phyloP scores from a whole-genome alignment of 75 land plant species.

The Cupressus sempervirens region DNA sequence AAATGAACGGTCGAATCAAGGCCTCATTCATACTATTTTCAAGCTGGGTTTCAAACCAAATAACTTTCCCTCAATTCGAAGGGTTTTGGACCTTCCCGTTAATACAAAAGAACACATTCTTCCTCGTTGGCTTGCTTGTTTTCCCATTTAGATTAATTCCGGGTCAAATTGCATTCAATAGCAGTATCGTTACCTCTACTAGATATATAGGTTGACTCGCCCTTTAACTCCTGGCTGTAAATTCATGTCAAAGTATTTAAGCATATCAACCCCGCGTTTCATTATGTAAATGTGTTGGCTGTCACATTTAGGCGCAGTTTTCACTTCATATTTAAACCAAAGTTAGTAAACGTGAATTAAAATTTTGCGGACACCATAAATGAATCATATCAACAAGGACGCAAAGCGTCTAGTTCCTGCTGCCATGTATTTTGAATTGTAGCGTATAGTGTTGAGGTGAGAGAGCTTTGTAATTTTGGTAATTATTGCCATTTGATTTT shows the following conservation, averaged over 20 bases:
- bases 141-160: neutral
- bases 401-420: too few species aligned
- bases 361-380: too few species aligned
- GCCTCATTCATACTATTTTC: neutral
- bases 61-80: neutral
- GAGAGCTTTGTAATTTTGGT: too few species aligned
- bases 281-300: too few species aligned
- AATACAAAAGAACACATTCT: neutral
- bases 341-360: too few species aligned
- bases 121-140: neutral
- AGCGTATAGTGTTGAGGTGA: too few species aligned
- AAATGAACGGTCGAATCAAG: neutral
- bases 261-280: too few species aligned
- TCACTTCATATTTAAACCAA: too few species aligned
- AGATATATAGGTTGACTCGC: neutral
- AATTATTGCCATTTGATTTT: too few species aligned
- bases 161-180: neutral
- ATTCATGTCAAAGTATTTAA: neutral
- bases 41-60: neutral
- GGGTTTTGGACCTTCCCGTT: neutral
- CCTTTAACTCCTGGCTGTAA: neutral
- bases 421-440: too few species aligned
- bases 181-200: neutral
- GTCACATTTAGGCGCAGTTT: too few species aligned
- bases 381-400: too few species aligned